Conservation (phyloP, 495 filamentous ascomycete species). For the Hypomontagnella monticulosa region DNA sequence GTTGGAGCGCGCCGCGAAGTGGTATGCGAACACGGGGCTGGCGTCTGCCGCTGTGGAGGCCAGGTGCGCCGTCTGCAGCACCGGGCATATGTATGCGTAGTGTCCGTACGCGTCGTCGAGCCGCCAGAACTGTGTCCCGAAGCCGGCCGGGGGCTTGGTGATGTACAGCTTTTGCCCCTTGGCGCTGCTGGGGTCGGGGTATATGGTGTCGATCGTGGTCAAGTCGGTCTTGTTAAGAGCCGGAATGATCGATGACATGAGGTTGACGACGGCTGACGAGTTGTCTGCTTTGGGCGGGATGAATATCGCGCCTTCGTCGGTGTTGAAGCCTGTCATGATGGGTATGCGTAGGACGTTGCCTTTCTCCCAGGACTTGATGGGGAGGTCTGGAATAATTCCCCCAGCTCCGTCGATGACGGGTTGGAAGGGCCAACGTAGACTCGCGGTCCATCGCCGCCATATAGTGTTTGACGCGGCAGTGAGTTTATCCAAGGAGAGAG, state of each 20-base stretch:
- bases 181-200: slow-evolving; percentile 63
- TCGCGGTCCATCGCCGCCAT: slow-evolving; percentile 62
- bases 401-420: slow-evolving; percentile 69
- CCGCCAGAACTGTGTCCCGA: slow-evolving; percentile 66
- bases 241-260: slow-evolving; percentile 67
- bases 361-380: slow-evolving; percentile 64
- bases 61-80: slow-evolving; percentile 67
- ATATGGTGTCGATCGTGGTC: slow-evolving; percentile 61
- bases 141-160: slow-evolving; percentile 44
- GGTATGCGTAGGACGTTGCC: slow-evolving; percentile 65
- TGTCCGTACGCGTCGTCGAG: slow-evolving; percentile 71
- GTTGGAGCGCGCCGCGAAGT: slow-evolving; percentile 63
- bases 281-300: slow-evolving; percentile 58
- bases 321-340: slow-evolving; percentile 71
- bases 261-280: slow-evolving; percentile 60
- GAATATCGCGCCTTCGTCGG: slow-evolving; percentile 71
- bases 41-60: slow-evolving; percentile 48
- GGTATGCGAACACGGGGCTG: slow-evolving; percentile 64
- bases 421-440: slow-evolving; percentile 73
- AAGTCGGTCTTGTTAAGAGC: slow-evolving; percentile 57
- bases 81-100: slow-evolving; percentile 73
- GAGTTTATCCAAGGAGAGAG: slow-evolving; percentile 56
- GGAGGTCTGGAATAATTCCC: slow-evolving; percentile 64
- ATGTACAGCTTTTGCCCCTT: slow-evolving; percentile 34
- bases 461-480: slow-evolving; percentile 60